Evolutionary conservation across 331 rosid species (phyloP).

Genomic region (Saraca asoca): DNA sequence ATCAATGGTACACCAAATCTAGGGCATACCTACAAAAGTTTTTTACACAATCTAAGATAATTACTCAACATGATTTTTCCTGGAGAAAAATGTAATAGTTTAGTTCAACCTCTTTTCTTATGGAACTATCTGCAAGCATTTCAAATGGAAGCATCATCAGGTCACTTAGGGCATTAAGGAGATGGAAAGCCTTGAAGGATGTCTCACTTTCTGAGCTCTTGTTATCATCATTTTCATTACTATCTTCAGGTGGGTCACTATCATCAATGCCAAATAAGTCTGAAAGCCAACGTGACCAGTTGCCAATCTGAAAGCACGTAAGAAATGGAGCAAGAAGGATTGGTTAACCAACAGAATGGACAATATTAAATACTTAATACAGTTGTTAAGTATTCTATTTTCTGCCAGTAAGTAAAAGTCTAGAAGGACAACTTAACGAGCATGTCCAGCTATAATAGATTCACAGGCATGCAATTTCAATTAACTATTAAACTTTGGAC

Average conservation of each 20-base stretch:
- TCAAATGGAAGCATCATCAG: slow-evolving; percentile 89
- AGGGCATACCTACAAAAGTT: slow-evolving; percentile 70
- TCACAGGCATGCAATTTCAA: too few species aligned
- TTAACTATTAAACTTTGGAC: too few species aligned
- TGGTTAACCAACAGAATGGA: slow-evolving; percentile 28
- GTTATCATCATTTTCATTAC: slow-evolving; percentile 42
- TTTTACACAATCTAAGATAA: slow-evolving; percentile 1
- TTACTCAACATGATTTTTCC: background rate
- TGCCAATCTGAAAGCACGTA: slow-evolving; percentile 62
- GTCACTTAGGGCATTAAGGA: slow-evolving; percentile 78
- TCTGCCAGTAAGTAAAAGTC: background rate
- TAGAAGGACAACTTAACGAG: slow-evolving; percentile 4
- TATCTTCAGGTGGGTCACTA: slow-evolving; percentile 49
- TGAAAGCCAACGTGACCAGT: slow-evolving; percentile 90
- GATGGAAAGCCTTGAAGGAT: slow-evolving; percentile 72
- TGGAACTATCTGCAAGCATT: slow-evolving; percentile 68
- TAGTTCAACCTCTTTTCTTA: slow-evolving; percentile 66
- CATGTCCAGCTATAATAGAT: background rate
- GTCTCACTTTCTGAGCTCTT: slow-evolving; percentile 41
- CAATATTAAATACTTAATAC: slow-evolving; percentile 18
- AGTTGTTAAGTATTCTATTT: background rate
- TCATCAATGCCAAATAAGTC: slow-evolving; percentile 79
- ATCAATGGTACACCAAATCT: slow-evolving; percentile 60
- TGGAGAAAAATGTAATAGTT: slow-evolving; percentile 4
- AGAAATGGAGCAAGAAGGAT: slow-evolving; percentile 18